Conservation (phyloP, 1,139 yeast genomes). For the Suhomyces wounanorum region DNA sequence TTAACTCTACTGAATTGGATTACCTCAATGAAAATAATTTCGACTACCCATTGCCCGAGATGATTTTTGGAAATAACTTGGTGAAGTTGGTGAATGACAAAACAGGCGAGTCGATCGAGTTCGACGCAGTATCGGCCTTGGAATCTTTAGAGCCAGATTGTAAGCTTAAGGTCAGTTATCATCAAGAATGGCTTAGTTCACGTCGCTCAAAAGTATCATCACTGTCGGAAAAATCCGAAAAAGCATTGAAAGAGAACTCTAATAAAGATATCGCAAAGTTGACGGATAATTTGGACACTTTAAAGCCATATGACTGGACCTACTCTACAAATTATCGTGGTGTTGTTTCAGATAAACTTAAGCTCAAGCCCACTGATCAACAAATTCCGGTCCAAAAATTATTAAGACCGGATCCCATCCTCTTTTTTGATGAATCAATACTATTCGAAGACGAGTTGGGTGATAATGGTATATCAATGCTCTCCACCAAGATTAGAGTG, state of each 20-base stretch:
- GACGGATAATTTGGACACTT: conserved; percentile 36
- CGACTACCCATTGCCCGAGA: conserved; percentile 89
- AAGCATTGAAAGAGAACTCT: conserved; percentile 29
- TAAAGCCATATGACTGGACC: conserved; percentile 95
- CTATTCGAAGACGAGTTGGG: conserved; percentile 94
- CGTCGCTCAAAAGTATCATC: conserved; percentile 41
- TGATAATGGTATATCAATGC: conserved; percentile 86
- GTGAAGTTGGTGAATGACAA: conserved; percentile 52
- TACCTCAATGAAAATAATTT: conserved; percentile 58
- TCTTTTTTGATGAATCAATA: conserved; percentile 85
- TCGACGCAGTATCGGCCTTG: conserved; percentile 81
- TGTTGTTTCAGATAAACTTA: conserved; percentile 38
- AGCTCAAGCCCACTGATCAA: conserved; percentile 26
- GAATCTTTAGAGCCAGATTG: conserved; percentile 55
- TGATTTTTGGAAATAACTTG: conserved; percentile 91
- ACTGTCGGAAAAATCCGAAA: conserved; percentile 31
- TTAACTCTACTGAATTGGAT: conserved; percentile 75
- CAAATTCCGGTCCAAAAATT: conserved; percentile 71
- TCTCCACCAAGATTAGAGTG: conserved; percentile 79
- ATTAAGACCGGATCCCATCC: conserved; percentile 76
- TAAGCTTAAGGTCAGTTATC: conserved; percentile 69
- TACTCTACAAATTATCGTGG: conserved; percentile 83
- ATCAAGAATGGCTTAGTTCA: conserved; percentile 82
- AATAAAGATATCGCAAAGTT: conserved; percentile 41
- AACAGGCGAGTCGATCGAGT: conserved; percentile 53